Evolutionary conservation across 192 early-diverging fungal genomes (phyloP), one percentile per base, ranked within the genome.

Genomic region (Gaertneriomyces semiglobifer): DNA sequence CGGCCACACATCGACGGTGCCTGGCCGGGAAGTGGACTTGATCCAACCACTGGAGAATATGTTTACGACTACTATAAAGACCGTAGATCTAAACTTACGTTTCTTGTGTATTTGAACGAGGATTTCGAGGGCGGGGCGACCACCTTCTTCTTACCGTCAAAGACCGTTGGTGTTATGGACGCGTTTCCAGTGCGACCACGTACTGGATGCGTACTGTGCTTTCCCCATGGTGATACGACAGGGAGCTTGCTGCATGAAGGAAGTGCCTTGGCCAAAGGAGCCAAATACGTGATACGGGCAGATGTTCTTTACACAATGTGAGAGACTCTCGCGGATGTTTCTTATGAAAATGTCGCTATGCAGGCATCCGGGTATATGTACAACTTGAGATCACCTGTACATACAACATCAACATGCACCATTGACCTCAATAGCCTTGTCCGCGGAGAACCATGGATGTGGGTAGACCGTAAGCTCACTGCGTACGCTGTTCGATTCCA

Each of bases 1-100:
- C 77, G 87, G 3, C 79, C 82, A 8, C 87, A 88, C 67, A 84
- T 86, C 19, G 87, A 88, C 65, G 87, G 87, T 7, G 81, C 82
- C 45, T 88, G 87, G 87, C 87, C 87, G 12, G 77, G 74, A n/a
- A 74, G 70, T 65, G 83, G 79, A 3, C 61, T 87, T 14, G 79
- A 79, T 51, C 77, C 76, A 10, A 55, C 60, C 19, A 75, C 81
- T 39, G 81, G 84, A 20, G 63, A 79, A 42, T 88, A 88, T 62
- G 71, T 80, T 7, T 88, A 87, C 58, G 87, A 88, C 69, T 74
- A 74, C 11, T 78, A 54, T 43, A 55, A 66, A 38, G 66, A 74
- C 12, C 65, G 69, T 7, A 70, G 81, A 60, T 75, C 72, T 0
- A 54, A 62, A 44, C 44, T 79, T 47, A 82, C 81, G 11, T 82